Evolutionary conservation across 2,329 filamentous ascomycete genomes (phyloP).

Genomic region (Nemania sp.): DNA sequence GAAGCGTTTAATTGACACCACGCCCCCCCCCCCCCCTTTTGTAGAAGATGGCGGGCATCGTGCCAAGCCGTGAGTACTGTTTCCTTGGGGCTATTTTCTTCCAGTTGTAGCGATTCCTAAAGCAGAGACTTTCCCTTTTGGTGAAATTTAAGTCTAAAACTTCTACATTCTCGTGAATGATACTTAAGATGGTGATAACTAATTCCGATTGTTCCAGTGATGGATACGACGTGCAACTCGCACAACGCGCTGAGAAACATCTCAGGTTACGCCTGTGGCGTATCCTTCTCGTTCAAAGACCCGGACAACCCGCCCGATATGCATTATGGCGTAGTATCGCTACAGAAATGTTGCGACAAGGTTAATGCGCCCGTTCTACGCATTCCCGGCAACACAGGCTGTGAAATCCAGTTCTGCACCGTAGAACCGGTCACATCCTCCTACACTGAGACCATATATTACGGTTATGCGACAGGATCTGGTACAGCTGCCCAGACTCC

Average conservation of each 20-base stretch:
- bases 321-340: constrained; percentile 43
- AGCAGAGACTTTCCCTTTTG: too few species aligned
- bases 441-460: constrained; percentile 31
- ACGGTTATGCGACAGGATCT: constrained; percentile 37
- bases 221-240: constrained; percentile 44
- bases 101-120: too few species aligned
- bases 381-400: constrained; percentile 45
- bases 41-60: constrained; percentile 38
- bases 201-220: too few species aligned
- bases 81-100: too few species aligned
- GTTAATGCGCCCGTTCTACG: constrained; percentile 39
- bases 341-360: constrained; percentile 42
- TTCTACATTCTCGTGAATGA: too few species aligned
- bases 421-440: constrained; percentile 38
- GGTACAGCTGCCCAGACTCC: constrained; percentile 39
- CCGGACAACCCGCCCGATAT: constrained; percentile 39
- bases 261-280: constrained; percentile 43
- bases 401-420: constrained; percentile 47
- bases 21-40: background rate
- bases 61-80: too few species aligned
- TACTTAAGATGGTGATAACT: too few species aligned
- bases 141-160: too few species aligned
- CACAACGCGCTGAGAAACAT: constrained; percentile 46
- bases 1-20: background rate
- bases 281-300: constrained; percentile 43